These are phyloP conservation scores for Colletotrichum sublineola DNA, from an alignment of 2,329 filamentous ascomycete genomes.

Conservation along the genomic window DNA sequence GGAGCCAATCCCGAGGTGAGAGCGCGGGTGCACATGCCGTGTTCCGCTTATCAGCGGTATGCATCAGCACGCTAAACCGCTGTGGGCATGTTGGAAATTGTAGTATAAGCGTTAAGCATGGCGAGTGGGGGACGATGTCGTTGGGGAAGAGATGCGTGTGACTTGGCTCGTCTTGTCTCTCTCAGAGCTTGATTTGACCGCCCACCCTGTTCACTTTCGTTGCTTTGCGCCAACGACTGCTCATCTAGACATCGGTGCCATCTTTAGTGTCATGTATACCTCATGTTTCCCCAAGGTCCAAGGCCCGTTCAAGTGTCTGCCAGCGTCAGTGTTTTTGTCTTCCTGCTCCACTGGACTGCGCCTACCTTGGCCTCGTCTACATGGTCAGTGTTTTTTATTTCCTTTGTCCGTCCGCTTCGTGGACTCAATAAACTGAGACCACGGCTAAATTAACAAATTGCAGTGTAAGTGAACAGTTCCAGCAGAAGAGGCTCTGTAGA, in stretches of 20 bases:
- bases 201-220: background rate
- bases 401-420: background rate
- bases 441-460: background rate
- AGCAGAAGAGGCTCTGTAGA: background rate
- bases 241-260: background rate
- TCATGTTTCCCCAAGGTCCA: background rate
- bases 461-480: background rate
- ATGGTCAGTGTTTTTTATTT: background rate
- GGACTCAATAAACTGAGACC: background rate
- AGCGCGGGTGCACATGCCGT: constrained; percentile 18
- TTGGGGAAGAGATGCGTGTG: background rate
- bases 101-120: background rate
- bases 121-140: constrained; percentile 1
- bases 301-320: background rate
- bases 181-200: constrained; percentile 12
- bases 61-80: constrained; percentile 17
- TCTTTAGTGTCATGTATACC: background rate
- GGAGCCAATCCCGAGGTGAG: constrained; percentile 19
- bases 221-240: background rate
- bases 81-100: constrained; percentile 16
- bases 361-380: background rate
- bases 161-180: background rate
- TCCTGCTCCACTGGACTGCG: background rate
- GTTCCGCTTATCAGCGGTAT: constrained; percentile 15
- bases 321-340: too few species aligned